Evolutionary conservation across 2,329 filamentous ascomycete genomes (phyloP), one percentile per base, ranked within the genome.

Genomic region (Pyrenochaeta sp.): DNA sequence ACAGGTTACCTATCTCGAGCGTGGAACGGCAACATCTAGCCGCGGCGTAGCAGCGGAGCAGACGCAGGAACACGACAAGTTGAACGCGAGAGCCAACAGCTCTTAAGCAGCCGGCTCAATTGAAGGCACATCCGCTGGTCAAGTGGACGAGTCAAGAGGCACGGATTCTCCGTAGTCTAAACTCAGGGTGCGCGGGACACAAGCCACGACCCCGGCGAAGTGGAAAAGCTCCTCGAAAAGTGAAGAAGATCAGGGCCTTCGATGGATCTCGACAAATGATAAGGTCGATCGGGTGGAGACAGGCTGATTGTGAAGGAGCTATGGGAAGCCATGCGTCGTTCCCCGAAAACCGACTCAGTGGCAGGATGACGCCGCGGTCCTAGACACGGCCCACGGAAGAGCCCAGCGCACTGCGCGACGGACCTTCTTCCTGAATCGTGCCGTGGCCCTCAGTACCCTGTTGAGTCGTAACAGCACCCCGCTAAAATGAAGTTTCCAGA

Each of bases 291-390:
- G 47, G 50, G 61, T 61, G 67, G 60, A 61, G 61, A 48, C 23
- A 42, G 34, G 31, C 37, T 48, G 51, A 58, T 44, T 48, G 46
- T 28, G 48, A 52, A 48, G 54, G 55, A 52, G 60, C 66, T 63
- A 65, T 64, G 68, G n/a, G 68, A 68, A 70, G 68, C 68, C 60
- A 69, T 51, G 38, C 44, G 35, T 37, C 45, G 52, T 71, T 72
- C 69, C 69, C 69, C 69, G 69, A 61, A n/a, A 60, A 58, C 65
- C 62, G 60, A 53, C 55, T 46, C 53, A 47, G 45, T 65, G 63
- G 62, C 61, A 61, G 50, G 50, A 51, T 50, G 48, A 60, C 50
- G 51, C 55, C 52, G 53, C 51, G 26, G 29, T 41, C 48, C 38
- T 53, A 48, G 51, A 48, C 45, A 54, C 54, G 35, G 47, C 30